Conservation (phyloP, 139 green algal genomes). For the Chlorella sp. region DNA sequence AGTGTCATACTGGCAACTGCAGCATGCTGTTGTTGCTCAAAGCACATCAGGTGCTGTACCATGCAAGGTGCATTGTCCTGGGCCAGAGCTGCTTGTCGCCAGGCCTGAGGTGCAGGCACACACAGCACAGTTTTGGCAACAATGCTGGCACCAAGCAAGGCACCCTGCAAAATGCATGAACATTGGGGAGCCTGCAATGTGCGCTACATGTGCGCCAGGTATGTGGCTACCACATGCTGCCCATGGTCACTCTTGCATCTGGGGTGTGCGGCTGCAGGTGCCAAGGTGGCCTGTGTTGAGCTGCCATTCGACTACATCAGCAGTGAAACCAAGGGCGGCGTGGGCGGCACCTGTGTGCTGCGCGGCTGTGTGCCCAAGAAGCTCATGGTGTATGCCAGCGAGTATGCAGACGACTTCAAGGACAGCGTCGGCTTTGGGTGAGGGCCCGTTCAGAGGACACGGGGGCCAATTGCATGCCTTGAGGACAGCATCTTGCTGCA, state of each 20-base stretch:
- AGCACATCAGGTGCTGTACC: neutral
- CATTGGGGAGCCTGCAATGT: no score
- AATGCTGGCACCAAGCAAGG: no score
- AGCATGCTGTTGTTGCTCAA: neutral
- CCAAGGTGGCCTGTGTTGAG: constrained; percentile 88
- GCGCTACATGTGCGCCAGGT: no score
- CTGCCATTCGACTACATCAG: constrained; percentile 86
- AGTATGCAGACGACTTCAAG: constrained; percentile 79
- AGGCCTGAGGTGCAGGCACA: no score
- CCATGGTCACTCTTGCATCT: no score
- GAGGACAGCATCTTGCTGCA: no score
- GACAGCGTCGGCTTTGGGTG: constrained; percentile 81
- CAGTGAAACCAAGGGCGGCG: constrained; percentile 69
- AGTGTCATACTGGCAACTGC: no score
- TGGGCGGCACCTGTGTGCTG: constrained; percentile 96
- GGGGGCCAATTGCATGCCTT: no score
- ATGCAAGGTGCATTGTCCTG: neutral
- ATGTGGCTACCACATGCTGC: no score
- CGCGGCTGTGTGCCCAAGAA: constrained; percentile 99
- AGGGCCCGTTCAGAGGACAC: no score
- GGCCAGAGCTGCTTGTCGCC: neutral
- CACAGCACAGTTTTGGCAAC: no score
- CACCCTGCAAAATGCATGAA: no score
- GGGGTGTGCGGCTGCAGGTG: constrained; percentile 56
- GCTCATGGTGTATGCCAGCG: constrained; percentile 91